These are phyloP conservation scores for Symbiodinium natans DNA, from an alignment of 73 alveolate species.

Conservation along the genomic window DNA sequence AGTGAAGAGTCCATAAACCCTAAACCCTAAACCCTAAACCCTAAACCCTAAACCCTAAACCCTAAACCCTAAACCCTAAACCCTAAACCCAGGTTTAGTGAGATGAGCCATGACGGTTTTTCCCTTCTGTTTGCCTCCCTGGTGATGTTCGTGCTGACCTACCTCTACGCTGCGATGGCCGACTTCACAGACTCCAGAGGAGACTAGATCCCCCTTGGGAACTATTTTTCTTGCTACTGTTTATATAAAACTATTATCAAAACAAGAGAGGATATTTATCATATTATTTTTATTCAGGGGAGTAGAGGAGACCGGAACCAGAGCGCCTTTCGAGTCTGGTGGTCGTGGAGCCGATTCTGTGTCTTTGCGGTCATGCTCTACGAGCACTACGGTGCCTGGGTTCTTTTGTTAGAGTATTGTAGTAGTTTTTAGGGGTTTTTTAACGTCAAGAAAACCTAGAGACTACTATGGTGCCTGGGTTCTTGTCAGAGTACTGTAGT, in stretches of 20 bases:
- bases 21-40: too few species aligned
- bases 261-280: too few species aligned
- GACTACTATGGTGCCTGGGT: too few species aligned
- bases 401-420: too few species aligned
- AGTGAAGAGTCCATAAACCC: background rate
- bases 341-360: background rate
- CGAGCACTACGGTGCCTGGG: background rate
- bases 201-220: too few species aligned
- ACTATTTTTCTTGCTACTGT: too few species aligned
- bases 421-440: too few species aligned
- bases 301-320: background rate
- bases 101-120: background rate
- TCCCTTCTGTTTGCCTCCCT: background rate
- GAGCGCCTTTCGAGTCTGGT: background rate
- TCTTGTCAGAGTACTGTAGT: background rate
- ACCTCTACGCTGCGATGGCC: background rate
- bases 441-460: too few species aligned
- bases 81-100: background rate
- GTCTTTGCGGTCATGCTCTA: background rate
- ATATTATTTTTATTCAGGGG: too few species aligned
- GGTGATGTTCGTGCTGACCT: background rate
- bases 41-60: too few species aligned
- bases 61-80: too few species aligned
- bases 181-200: background rate
- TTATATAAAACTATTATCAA: too few species aligned